Percentiles rank a stretch among this genome's conserved stretches.
phyloP scores from a whole-genome alignment of 2,329 filamentous ascomycete species.

The Fusarium aywerte region DNA sequence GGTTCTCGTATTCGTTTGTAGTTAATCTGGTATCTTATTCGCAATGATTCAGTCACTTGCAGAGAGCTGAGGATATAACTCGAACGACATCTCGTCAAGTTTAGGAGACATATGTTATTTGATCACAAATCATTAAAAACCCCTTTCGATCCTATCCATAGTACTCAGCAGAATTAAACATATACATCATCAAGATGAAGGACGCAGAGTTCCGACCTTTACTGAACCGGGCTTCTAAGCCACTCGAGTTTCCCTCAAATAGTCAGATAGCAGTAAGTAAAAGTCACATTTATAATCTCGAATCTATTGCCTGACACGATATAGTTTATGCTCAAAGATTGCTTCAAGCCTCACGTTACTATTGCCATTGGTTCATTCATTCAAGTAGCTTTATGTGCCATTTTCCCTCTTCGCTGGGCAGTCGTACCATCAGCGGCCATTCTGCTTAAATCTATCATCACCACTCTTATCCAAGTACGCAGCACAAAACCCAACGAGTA shows the following conservation, averaged over 20 bases:
- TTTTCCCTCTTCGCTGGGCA: constrained; percentile 52
- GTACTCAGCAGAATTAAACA: not conserved
- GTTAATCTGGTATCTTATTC: not conserved
- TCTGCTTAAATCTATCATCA: constrained; percentile 47
- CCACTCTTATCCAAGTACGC: constrained; percentile 45
- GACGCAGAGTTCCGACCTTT: constrained; percentile 41
- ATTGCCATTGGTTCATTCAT: constrained; percentile 50
- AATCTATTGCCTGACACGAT: not conserved
- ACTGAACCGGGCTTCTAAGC: constrained; percentile 39
- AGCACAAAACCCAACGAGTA: constrained; percentile 39
- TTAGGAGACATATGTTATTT: not conserved
- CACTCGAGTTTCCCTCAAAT: constrained; percentile 30
- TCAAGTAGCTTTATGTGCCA: constrained; percentile 50
- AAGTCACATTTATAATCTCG: not conserved
- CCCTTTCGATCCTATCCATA: not conserved
- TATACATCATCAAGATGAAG: constrained; percentile 12
- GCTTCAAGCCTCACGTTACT: constrained; percentile 49
- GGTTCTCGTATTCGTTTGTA: constrained; percentile 22
- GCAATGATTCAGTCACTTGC: not conserved
- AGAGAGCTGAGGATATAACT: not conserved
- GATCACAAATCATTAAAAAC: not conserved
- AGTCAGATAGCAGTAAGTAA: constrained; percentile 36
- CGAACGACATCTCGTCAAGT: not conserved
- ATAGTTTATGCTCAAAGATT: constrained; percentile 48
- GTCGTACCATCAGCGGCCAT: constrained; percentile 49